Conservation (phyloP, 2,329 filamentous ascomycete species). For the Ophiosphaerella korrae region DNA sequence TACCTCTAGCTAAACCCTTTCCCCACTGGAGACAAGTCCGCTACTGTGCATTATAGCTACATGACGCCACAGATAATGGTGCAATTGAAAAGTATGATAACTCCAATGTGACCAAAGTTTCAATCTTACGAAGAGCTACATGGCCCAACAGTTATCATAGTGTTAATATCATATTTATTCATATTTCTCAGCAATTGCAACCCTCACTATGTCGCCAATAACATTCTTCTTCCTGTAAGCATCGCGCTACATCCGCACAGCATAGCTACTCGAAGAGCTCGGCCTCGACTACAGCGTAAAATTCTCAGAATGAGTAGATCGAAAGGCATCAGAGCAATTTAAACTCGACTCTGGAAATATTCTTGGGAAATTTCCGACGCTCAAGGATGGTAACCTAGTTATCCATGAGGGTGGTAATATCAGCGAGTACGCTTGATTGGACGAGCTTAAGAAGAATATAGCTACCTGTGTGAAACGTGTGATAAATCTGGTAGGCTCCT, state of each 20-base stretch:
- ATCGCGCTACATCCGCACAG: constrained; percentile 52
- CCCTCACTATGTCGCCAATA: constrained; percentile 32
- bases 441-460: constrained; percentile 17
- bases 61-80: constrained; percentile 11
- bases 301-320: constrained; percentile 47
- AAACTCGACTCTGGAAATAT: constrained; percentile 48
- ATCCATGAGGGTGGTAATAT: constrained; percentile 55
- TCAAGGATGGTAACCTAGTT: constrained; percentile 50
- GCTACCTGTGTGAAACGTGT: constrained; percentile 55
- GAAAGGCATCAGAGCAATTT: constrained; percentile 50
- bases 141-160: background rate
- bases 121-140: background rate
- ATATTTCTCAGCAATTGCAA: background rate
- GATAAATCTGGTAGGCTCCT: constrained; percentile 48
- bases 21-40: constrained; percentile 17
- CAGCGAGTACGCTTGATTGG: constrained; percentile 44
- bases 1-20: background rate
- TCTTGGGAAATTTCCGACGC: constrained; percentile 54
- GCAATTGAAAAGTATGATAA: background rate
- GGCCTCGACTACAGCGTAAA: constrained; percentile 50
- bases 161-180: background rate
- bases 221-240: constrained; percentile 56
- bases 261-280: constrained; percentile 56
- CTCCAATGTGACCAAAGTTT: background rate
- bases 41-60: background rate